These are phyloP conservation scores for Botryotinia narcissicola DNA, from an alignment of 2,329 filamentous ascomycete species.

Conservation along the genomic window DNA sequence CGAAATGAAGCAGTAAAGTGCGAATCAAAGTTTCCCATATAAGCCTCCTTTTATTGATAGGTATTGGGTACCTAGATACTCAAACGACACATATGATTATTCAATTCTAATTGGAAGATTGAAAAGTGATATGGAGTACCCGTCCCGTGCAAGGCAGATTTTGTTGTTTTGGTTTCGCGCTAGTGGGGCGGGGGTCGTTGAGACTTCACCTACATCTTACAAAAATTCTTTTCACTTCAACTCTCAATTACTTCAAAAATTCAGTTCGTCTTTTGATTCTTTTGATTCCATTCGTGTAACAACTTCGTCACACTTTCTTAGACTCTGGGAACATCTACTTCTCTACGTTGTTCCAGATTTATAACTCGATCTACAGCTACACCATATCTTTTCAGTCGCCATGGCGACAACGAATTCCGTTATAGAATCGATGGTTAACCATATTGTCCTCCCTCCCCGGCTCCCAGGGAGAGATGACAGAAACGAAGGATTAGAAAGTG, in stretches of 20 bases:
- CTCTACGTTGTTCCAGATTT: background rate
- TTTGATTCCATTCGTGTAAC: background rate
- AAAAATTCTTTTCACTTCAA: background rate
- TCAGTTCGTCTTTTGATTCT: background rate
- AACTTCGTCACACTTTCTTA: background rate
- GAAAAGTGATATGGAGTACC: background rate
- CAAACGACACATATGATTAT: background rate
- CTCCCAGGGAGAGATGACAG: slow-evolving; percentile 29
- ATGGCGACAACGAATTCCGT: slow-evolving; percentile 11
- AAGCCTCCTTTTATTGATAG: background rate
- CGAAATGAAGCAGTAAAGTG: background rate
- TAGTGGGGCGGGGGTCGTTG: background rate
- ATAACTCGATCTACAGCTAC: background rate
- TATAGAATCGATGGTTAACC: slow-evolving; percentile 27
- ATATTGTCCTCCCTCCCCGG: slow-evolving; percentile 27
- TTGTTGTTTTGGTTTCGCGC: background rate
- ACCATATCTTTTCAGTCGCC: background rate
- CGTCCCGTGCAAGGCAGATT: background rate
- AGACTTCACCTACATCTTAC: background rate
- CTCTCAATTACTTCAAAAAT: background rate
- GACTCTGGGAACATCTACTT: background rate
- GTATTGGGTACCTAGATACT: background rate
- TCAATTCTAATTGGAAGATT: background rate
- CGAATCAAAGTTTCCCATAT: background rate
- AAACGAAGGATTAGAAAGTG: slow-evolving; percentile 19